Evolutionary conservation across 345 rosid genomes (phyloP), one percentile per base, ranked within the genome.

Genomic region (Euphorbia peplus): DNA sequence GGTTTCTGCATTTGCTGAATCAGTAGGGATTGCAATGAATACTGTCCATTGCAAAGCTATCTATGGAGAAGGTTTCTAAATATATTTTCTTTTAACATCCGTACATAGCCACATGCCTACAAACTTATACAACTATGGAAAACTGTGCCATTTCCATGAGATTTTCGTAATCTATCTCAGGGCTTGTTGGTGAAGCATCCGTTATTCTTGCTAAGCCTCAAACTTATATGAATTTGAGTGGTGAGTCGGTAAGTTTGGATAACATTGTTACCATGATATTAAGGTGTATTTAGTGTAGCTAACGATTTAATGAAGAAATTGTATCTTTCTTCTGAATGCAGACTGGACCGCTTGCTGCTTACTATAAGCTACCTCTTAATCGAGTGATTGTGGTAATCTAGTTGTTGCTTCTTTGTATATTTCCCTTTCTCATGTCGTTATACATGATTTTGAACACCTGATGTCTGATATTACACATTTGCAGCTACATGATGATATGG

Each of bases 221-320:
- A 76, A 93, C 97, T 15, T 90, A 87, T 79, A 93, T 93, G 98
- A 93, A 93, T 79, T 75, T 93, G 88, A 93, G 93, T 39, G 98
- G 98, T 55, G 98, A 90, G 85, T 93, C 97, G 3, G 93, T 90
- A 71, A 80, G 87, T 72, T 21, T 5, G 21, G n/a, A 52, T n/a
- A 37, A 3, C 2, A 4, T 48, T 57, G 51, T 28, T 26, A n/a
- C 37, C 10, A 0, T 25, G 47, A 22, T 63, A 24, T 24, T 21
- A 13, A 24, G 3, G 18, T 46, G 67, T 9, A 26, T 3, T 64
- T 42, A 19, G 1, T 26, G 39, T 48, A 26, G 41, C 15, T 64
- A 53, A 62, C 15, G 60, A 29, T 62, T 15, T 41, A 13, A 62
- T 41, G 4, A 62, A 24, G 2, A 41, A 41, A 13, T 60, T 60